These are phyloP conservation scores for baker's yeast (Saccharomyces cerevisiae) DNA, from an alignment of 805 yeast species.

Conservation along the genomic window DNA sequence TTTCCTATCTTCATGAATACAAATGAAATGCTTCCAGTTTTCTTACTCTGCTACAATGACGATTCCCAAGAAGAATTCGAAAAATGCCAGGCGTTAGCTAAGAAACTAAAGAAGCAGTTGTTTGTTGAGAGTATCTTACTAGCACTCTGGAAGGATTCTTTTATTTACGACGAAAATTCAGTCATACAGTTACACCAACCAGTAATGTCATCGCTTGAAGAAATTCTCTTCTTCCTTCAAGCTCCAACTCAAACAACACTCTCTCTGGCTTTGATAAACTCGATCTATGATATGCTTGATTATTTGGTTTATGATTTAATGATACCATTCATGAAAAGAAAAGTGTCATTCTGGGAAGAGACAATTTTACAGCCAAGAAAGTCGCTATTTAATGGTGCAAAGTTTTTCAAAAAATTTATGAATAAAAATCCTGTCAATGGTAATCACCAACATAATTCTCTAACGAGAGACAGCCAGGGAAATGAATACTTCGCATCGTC, in stretches of 20 bases:
- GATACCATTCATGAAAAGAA: constrained; percentile 79
- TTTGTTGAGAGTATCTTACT: constrained; percentile 29
- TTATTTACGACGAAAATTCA: constrained; percentile 2
- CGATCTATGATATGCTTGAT: constrained; percentile 22
- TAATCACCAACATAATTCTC: constrained; percentile 15
- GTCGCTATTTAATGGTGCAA: constrained; percentile 61
- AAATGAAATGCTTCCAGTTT: constrained; percentile 50
- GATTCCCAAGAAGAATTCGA: constrained; percentile 38
- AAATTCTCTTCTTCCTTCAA: constrained; percentile 15
- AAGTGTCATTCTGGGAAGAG: constrained; percentile 80
- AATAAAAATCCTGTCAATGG: constrained; percentile 9
- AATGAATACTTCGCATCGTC: constrained; percentile 54
- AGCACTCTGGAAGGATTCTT: constrained; percentile 21
- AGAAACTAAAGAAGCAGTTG: constrained; percentile 36
- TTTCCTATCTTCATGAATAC: constrained; percentile 47
- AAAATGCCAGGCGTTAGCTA: constrained; percentile 33
- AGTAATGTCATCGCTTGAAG: constrained; percentile 20
- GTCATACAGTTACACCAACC: constrained; percentile 25
- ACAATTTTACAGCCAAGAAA: constrained; percentile 67
- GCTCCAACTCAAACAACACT: constrained; percentile 7
- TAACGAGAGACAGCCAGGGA: constrained; percentile 38
- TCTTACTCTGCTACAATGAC: constrained; percentile 44
- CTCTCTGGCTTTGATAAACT: constrained; percentile 16
- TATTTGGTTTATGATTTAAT: constrained; percentile 16
- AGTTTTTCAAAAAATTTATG: constrained; percentile 42